A percentile compares a stretch with the other conserved stretches of the same genome.
phyloP scores from a whole-genome alignment of 169 alveolate species.

The Cryptosporidium meleagridis region DNA sequence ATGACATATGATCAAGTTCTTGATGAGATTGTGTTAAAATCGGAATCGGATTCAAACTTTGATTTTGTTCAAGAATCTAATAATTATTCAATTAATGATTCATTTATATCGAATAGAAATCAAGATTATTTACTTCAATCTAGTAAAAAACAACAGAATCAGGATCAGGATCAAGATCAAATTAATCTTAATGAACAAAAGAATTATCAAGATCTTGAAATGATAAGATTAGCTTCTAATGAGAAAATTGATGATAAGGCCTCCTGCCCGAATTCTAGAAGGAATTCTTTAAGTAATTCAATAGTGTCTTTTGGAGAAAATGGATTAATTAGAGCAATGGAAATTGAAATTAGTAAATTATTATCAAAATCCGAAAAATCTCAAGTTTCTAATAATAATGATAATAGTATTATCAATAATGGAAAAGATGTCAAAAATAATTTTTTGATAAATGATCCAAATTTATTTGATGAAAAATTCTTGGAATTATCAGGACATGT shows the following conservation, averaged over 20 bases:
- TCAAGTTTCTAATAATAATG: not conserved
- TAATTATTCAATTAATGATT: too few species aligned
- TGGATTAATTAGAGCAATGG: conserved; percentile 24
- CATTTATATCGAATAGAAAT: not conserved
- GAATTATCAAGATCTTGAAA: not conserved
- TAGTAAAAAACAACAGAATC: not conserved
- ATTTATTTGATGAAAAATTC: conserved; percentile 18
- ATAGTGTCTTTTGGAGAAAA: conserved; percentile 25
- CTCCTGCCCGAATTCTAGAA: conserved; percentile 3
- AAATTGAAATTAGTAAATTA: conserved; percentile 18
- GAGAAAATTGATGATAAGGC: not conserved
- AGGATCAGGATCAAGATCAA: not conserved
- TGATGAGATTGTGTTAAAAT: not conserved
- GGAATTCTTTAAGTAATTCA: conserved; percentile 15
- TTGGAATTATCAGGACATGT: conserved; percentile 67
- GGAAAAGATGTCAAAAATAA: not conserved
- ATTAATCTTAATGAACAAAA: too few species aligned
- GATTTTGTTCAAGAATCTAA: not conserved
- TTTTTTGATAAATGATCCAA: not conserved
- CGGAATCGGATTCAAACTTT: not conserved
- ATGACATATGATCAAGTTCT: not conserved
- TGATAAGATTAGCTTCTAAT: not conserved
- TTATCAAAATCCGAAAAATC: conserved; percentile 9
- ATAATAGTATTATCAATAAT: not conserved
- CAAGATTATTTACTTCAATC: not conserved